phyloP scores from a whole-genome alignment of 768 basidiomycete species.

The Rhodotorula toruloides region DNA sequence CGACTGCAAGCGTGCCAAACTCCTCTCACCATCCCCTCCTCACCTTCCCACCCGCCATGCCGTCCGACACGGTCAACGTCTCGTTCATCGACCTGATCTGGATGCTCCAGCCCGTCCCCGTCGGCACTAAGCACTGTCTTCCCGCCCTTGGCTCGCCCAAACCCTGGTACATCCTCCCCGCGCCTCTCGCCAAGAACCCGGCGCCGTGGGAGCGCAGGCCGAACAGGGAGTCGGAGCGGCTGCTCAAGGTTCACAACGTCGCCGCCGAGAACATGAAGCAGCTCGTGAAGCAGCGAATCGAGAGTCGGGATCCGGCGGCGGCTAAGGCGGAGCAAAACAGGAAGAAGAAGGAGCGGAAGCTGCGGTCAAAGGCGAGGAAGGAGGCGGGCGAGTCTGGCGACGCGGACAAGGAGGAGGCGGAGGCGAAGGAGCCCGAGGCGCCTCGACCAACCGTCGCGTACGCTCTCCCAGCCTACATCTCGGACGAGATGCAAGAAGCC shows the following conservation, averaged over 20 bases:
- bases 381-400: neutral
- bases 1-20: too few relatives aligned
- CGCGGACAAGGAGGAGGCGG: neutral
- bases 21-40: too few relatives aligned
- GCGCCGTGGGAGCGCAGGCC: neutral
- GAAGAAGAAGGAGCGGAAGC: slow-evolving; percentile 10
- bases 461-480: neutral
- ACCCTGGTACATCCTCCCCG: slow-evolving; percentile 9
- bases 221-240: neutral
- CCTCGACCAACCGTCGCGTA: neutral
- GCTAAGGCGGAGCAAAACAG: neutral
- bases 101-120: slow-evolving; percentile 4
- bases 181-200: neutral
- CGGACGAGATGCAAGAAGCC: neutral
- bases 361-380: neutral
- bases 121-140: neutral
- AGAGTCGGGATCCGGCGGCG: neutral
- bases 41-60: too few relatives aligned
- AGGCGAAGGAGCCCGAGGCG: neutral
- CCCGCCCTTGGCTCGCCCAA: slow-evolving; percentile 1
- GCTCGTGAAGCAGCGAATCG: neutral
- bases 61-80: too few relatives aligned
- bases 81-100: neutral
- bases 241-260: neutral
- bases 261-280: neutral